Evolutionary conservation across 2,329 filamentous ascomycete genomes (phyloP), one percentile per base, ranked within the genome.

Genomic region (Neofusicoccum laricinum): DNA sequence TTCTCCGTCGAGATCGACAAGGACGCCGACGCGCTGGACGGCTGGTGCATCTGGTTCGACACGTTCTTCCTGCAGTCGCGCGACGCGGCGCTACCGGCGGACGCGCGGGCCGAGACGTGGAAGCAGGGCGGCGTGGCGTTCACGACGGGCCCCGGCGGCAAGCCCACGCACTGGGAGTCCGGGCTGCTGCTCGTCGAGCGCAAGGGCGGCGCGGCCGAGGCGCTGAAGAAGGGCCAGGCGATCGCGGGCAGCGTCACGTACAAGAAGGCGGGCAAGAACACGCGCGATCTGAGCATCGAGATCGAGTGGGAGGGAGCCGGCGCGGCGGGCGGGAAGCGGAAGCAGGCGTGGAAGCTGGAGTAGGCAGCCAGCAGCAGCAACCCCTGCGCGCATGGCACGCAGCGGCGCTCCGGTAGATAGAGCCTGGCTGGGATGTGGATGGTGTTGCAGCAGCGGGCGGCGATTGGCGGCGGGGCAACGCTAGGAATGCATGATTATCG

Each of bases 31-130:
- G 80, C 82, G 1, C 80, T 97, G n/a, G 92, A 97, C 73, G 94
- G 92, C 4, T 96, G 93, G 76, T 83, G 92, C 14, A 85, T 97
- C 69, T 97, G 93, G 92, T 97, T 97, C 74, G 94, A 98, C 75
- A 94, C 90, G 25, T 95, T 95, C 81, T 97, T 97, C 78, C 86
- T 90, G 68, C 86, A 88, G 10, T 84, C 85, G 0, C 80, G 84
- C 40, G 78, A 82, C 40, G 75, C 79, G 57, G 70, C 72, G 32
- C 73, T 85, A 51, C 80, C 80, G 8, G 78, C 80, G 6, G 78
- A 64, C 11, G 63, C 81, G n/a, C 85, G 86, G 58, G 86, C 88
- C 0, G 81, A 87, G 63, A 81, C 85, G 3, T 93, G 90, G 86
- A 77, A 76, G 67, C 69, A 71, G 80, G 40, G 38, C 7, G 82